phyloP scores from a whole-genome alignment of 2,329 filamentous ascomycete genomes.

The Thelonectria discophora region DNA sequence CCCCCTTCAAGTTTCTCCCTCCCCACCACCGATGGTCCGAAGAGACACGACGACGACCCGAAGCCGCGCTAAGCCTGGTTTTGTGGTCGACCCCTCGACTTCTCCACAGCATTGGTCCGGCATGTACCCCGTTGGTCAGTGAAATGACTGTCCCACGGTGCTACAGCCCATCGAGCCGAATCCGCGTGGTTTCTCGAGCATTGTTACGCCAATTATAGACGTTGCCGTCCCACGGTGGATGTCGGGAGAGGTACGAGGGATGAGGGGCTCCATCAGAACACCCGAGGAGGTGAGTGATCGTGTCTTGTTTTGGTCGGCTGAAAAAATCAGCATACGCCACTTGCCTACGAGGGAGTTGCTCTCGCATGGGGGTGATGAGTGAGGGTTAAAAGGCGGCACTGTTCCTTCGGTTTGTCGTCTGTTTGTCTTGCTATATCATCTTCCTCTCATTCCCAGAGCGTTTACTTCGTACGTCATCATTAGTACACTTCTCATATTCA shows the following conservation, averaged over 20 bases:
- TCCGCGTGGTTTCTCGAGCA: conserved; percentile 13
- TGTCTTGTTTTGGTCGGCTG: conserved; percentile 12
- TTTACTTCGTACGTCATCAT: background rate
- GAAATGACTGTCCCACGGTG: conserved; percentile 21
- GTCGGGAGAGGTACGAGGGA: background rate
- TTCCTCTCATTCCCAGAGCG: background rate
- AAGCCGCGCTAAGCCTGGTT: conserved; percentile 34
- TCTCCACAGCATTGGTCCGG: conserved; percentile 33
- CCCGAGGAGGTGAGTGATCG: background rate
- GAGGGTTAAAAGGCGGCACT: background rate
- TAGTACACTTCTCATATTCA: background rate
- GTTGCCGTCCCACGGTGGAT: conserved; percentile 16
- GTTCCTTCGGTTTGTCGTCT: background rate
- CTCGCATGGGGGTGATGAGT: background rate
- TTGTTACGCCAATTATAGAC: conserved; percentile 15
- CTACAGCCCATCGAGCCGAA: background rate
- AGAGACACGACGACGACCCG: conserved; percentile 41
- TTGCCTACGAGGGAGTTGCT: background rate
- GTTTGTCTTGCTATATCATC: conserved; percentile 4
- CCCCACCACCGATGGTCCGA: conserved; percentile 43
- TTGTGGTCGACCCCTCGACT: conserved; percentile 17
- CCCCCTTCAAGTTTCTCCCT: conserved; percentile 23
- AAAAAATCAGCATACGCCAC: conserved; percentile 12
- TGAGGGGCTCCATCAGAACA: conserved; percentile 4
- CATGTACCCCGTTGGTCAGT: conserved; percentile 30